Evolutionary conservation across 169 alveolate species (phyloP).

Genomic region (Babesia sp.): DNA sequence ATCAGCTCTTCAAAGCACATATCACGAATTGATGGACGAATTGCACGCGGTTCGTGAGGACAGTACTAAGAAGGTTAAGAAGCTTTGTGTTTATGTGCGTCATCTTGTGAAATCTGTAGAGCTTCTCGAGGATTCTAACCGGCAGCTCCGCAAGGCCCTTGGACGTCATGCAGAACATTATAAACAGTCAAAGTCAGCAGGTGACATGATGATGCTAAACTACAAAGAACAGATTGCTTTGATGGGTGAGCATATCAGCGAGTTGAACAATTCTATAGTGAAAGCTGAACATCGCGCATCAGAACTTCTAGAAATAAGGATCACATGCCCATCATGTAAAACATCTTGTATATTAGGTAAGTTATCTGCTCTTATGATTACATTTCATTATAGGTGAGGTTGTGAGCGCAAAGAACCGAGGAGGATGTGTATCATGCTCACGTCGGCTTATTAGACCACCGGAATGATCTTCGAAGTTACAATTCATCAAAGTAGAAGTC

Average conservation of each 20-base stretch:
- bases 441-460: conserved; percentile 1
- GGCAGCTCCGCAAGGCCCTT: conserved; percentile 35
- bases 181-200: conserved; percentile 12
- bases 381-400: conserved; percentile 23
- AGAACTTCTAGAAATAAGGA: conserved; percentile 24
- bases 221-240: conserved; percentile 58
- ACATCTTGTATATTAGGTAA: conserved; percentile 31
- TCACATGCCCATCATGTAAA: conserved; percentile 47
- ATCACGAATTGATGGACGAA: conserved; percentile 2
- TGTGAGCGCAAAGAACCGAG: conserved; percentile 37
- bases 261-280: conserved; percentile 50
- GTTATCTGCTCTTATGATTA: not conserved
- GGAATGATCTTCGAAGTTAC: not conserved
- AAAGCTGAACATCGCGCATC: conserved; percentile 50
- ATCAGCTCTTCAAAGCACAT: not conserved
- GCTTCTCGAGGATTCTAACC: conserved; percentile 45
- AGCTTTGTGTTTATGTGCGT: conserved; percentile 29
- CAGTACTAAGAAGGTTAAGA: conserved; percentile 28
- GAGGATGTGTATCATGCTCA: conserved; percentile 48
- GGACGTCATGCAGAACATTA: conserved; percentile 34
- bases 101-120: conserved; percentile 41
- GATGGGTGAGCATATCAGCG: conserved; percentile 68
- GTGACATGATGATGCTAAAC: conserved; percentile 28
- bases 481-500: too few relatives aligned
- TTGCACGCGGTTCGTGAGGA: conserved; percentile 10